Conservation (phyloP, 345 rosid genomes). For the Gossypium anomalum region DNA sequence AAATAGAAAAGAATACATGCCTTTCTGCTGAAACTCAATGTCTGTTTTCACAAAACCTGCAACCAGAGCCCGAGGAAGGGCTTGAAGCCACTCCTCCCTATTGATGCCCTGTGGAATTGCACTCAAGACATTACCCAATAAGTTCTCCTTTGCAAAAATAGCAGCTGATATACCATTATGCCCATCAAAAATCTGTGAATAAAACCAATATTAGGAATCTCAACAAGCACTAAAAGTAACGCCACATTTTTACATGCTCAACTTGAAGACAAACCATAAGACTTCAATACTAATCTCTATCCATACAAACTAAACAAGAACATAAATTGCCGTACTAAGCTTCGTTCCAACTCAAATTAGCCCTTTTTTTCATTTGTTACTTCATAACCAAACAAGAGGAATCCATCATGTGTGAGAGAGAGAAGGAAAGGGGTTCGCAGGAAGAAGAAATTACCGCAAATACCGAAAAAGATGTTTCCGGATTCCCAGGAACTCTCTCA, state of each 20-base stretch:
- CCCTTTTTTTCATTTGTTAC: neutral
- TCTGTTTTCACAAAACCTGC: conserved; percentile 99
- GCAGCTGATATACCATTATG: conserved; percentile 99
- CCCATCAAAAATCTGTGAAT: conserved; percentile 81
- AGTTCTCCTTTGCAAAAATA: conserved; percentile 77
- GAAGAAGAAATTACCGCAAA: conserved; percentile 63
- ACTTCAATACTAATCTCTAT: neutral
- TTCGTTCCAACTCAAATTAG: neutral
- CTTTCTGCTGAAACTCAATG: conserved; percentile 95
- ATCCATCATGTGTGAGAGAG: neutral
- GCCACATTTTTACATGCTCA: neutral
- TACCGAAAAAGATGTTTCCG: conserved; percentile 82
- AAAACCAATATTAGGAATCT: conserved; percentile 17
- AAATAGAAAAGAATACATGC: conserved; percentile 27
- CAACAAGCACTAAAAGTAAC: conserved; percentile 2
- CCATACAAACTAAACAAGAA: neutral
- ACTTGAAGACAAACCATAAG: neutral
- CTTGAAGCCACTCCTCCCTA: conserved; percentile 98
- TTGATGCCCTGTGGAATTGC: conserved; percentile 72
- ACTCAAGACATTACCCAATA: conserved; percentile 78
- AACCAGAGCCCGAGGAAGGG: conserved; percentile 93
- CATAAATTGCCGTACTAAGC: neutral
- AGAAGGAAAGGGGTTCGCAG: neutral
- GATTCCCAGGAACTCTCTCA: conserved; percentile 71
- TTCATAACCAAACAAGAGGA: neutral